Base-by-base conservation (phyloP, 208 protist species). In the Vickermania ingenoplastis region DNA sequence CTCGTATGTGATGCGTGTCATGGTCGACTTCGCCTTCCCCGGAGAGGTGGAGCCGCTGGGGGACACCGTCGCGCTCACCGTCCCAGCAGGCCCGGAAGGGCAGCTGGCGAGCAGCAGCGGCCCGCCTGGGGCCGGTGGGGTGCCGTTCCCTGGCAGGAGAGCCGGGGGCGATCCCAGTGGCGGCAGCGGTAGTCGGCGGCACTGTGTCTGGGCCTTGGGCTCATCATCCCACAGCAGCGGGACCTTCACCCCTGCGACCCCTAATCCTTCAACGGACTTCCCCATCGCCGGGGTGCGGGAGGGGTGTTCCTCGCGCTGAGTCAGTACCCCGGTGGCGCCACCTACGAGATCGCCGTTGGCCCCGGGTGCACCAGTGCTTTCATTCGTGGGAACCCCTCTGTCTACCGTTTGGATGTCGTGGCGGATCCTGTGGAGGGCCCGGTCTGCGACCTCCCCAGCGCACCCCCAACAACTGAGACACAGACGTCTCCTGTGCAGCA, bases 1-100 rank as follows among this genome's bases (percentile, higher is more conserved):
- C 0, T 57, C 71, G 22, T 79, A 81, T 57, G 56, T 76, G 31
- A 86, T 86, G 76, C 53, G 31, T 27, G 79, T 69, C 23, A 27
- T 41, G 2, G 77, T 92, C 22, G 58, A 60, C 22, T 83, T 87
- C 26, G 59, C 66, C 21, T 64, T 82, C 36, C 28, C 56, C 13
- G 54, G 26, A 0, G 75, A 82, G 51, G 67, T 81, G 36, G 25
- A 11, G 2, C 61, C 72, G 26, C 59, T 79, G 28, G 73, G 67
- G 17, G 55, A 64, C 45, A 45, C 36, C 11, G 57, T 61, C 17
- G 11, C 36, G 17, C 36, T 45, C 11, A 45, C 36, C 36, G 17
- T 17, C 11, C 7, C 36, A 7, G 11, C 17, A 7, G 17, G 7
- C 36, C 11, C 36, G 36, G 36, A 7, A 45, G 17, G 17, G 36